Percentiles rank a stretch among this genome's conserved stretches.
phyloP scores from a whole-genome alignment of 75 land plant genomes.

The Adiantum capillusveneris region DNA sequence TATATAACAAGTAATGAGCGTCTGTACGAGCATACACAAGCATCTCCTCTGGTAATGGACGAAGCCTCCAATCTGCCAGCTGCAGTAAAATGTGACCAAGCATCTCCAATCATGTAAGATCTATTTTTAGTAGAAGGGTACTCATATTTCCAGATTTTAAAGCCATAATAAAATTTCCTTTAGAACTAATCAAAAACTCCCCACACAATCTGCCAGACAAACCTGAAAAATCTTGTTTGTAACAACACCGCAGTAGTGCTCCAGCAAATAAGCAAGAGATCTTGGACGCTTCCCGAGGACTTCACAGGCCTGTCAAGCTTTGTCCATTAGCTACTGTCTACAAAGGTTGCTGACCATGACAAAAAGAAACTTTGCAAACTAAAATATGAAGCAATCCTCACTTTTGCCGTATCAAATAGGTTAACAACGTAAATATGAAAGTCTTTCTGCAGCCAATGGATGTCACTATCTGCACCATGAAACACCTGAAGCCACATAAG shows the following conservation, averaged over 20 bases:
- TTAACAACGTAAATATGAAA: conserved; percentile 96
- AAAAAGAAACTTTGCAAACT: neutral
- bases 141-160: no score
- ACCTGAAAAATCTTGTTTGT: conserved; percentile 84
- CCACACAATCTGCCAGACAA: conserved; percentile 71
- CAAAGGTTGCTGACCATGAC: no score
- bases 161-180: no score
- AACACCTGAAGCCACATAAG: conserved; percentile 50
- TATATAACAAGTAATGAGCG: conserved; percentile 89
- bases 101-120: neutral
- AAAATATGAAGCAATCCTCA: conserved; percentile 11
- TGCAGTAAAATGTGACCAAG: conserved; percentile 15
- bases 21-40: conserved; percentile 75
- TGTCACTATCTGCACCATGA: conserved; percentile 98
- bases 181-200: no score
- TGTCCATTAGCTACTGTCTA: neutral
- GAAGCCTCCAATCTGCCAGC: conserved; percentile 96
- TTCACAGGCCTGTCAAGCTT: conserved; percentile 73
- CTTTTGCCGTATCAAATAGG: conserved; percentile 95
- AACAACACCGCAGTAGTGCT: conserved; percentile 71
- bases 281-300: conserved; percentile 81
- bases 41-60: conserved; percentile 81
- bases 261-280: conserved; percentile 86
- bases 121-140: neutral
- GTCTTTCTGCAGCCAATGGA: conserved; percentile 95